These are phyloP conservation scores for Halenospora varia DNA, from an alignment of 495 filamentous ascomycete species.

Conservation along the genomic window DNA sequence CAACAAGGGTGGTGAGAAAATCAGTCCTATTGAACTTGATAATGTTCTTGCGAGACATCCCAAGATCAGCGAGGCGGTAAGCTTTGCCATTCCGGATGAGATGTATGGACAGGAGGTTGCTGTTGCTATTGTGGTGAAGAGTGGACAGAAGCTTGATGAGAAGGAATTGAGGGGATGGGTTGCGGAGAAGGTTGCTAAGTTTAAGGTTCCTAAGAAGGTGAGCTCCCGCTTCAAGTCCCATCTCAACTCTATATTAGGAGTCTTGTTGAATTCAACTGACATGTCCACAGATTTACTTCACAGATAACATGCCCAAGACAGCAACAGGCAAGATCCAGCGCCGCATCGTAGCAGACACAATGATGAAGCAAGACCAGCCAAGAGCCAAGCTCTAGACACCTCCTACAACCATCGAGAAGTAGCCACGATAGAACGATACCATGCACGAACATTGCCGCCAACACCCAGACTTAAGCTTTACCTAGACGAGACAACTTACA, in stretches of 20 bases:
- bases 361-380: conserved; percentile 33
- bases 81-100: conserved; percentile 73
- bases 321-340: conserved; percentile 87
- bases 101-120: conserved; percentile 80
- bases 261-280: conserved; percentile 1
- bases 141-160: conserved; percentile 43
- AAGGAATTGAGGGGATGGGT: conserved; percentile 65
- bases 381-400: conserved; percentile 22
- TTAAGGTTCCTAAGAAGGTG: conserved; percentile 84
- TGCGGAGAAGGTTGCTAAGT: conserved; percentile 63
- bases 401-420: neutral
- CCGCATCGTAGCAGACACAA: conserved; percentile 72
- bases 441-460: too few relatives aligned
- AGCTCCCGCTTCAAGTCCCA: conserved; percentile 17
- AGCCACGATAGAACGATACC: neutral
- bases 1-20: conserved; percentile 81
- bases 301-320: conserved; percentile 78
- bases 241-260: neutral
- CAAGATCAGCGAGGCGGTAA: conserved; percentile 69
- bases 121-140: conserved; percentile 71
- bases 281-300: conserved; percentile 62
- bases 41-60: conserved; percentile 68
- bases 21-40: conserved; percentile 79
- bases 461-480: too few relatives aligned
- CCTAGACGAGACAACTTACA: too few relatives aligned